Percentiles rank a stretch among this genome's conserved stretches.
Evolutionary conservation across 2,329 filamentous ascomycete species (phyloP).

Genomic region (Metarhizium album): DNA sequence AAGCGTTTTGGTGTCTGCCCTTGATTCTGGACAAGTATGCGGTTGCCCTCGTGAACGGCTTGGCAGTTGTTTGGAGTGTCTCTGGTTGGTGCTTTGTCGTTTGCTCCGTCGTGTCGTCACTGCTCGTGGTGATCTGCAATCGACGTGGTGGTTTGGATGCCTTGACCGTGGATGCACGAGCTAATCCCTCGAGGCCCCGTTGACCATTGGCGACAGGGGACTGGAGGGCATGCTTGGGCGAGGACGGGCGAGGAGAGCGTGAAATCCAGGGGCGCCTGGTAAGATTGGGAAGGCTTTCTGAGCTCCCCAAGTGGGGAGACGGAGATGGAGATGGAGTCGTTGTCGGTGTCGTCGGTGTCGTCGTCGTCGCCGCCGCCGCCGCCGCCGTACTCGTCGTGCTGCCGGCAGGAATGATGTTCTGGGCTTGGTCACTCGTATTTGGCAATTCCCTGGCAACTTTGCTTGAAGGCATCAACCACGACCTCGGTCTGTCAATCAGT

Average conservation of each 20-base stretch:
- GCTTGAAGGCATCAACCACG: constrained; percentile 38
- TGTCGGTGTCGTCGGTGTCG: constrained; percentile 22
- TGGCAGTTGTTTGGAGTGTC: constrained; percentile 25
- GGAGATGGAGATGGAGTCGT: not conserved
- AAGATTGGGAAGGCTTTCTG: constrained; percentile 34
- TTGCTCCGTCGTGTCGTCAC: constrained; percentile 13
- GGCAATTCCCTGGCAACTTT: constrained; percentile 24
- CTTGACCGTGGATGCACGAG: not conserved
- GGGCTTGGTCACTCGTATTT: constrained; percentile 6
- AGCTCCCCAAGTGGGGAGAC: constrained; percentile 11
- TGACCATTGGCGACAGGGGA: constrained; percentile 13
- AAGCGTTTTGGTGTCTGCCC: constrained; percentile 32
- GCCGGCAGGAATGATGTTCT: no score
- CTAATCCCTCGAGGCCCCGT: constrained; percentile 9
- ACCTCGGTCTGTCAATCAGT: constrained; percentile 37
- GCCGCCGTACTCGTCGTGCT: not conserved
- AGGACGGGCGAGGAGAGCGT: constrained; percentile 19
- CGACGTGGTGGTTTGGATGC: constrained; percentile 13
- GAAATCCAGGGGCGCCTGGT: constrained; percentile 8
- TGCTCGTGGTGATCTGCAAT: constrained; percentile 17
- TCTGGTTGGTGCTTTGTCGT: constrained; percentile 18
- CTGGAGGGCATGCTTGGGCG: constrained; percentile 26
- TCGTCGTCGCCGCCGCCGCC: constrained; percentile 2
- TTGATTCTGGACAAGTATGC: constrained; percentile 40
- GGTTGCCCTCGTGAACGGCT: constrained; percentile 32